These are phyloP conservation scores for Eucalyptus polyanthemos DNA, from an alignment of 345 rosid species.

Conservation along the genomic window DNA sequence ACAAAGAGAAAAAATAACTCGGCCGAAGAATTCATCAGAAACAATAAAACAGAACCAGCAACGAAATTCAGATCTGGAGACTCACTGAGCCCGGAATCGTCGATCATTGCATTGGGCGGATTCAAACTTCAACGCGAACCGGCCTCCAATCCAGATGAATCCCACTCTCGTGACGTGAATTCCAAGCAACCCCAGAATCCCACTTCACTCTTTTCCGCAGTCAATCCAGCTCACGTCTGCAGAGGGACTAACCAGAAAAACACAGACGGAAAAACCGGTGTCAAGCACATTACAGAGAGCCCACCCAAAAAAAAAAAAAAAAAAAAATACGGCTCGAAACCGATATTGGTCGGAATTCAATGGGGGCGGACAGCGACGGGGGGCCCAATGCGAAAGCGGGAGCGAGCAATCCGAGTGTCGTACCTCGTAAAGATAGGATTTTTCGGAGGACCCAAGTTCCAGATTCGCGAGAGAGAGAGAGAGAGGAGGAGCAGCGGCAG, in stretches of 20 bases:
- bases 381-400: background rate
- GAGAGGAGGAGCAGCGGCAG: background rate
- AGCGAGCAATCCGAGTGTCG: background rate
- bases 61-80: background rate
- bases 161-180: background rate
- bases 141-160: background rate
- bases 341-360: background rate
- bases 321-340: background rate
- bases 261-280: background rate
- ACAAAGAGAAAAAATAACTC: background rate
- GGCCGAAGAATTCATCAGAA: background rate
- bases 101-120: background rate
- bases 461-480: background rate
- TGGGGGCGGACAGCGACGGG: background rate
- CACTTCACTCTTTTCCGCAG: background rate
- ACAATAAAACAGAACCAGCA: background rate
- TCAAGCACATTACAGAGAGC: background rate
- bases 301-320: background rate
- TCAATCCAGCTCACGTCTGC: background rate
- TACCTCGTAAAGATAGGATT: background rate
- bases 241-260: background rate
- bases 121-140: background rate
- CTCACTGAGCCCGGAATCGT: background rate
- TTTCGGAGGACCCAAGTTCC: background rate
- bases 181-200: background rate